Evolutionary conservation across 2,329 filamentous ascomycete genomes (phyloP).

Genomic region (Didymellaceae sp.): DNA sequence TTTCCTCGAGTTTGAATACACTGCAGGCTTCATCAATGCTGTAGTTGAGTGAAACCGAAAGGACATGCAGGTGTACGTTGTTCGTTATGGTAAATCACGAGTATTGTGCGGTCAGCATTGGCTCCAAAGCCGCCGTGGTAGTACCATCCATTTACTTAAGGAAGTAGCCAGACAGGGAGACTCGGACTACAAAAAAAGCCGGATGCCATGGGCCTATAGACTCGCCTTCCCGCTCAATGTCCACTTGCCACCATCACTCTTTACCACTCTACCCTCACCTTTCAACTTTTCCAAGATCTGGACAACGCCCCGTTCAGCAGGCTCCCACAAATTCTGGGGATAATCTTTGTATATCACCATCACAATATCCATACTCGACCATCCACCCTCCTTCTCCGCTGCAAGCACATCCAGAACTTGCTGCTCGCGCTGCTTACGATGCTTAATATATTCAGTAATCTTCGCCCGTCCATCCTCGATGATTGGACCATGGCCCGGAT

Average conservation of each 20-base stretch:
- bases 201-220: too few relatives aligned
- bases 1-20: too few relatives aligned
- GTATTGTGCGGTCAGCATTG: too few relatives aligned
- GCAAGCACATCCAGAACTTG: constrained; percentile 47
- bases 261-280: constrained; percentile 70
- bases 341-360: constrained; percentile 84
- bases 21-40: too few relatives aligned
- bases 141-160: too few relatives aligned
- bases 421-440: constrained; percentile 77
- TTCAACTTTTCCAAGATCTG: constrained; percentile 83
- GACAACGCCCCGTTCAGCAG: constrained; percentile 76
- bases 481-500: constrained; percentile 86
- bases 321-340: constrained; percentile 73
- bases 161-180: too few relatives aligned
- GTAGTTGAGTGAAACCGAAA: too few relatives aligned
- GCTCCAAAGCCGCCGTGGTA: too few relatives aligned
- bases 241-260: constrained; percentile 47
- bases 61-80: too few relatives aligned
- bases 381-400: constrained; percentile 51
- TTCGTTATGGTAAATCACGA: too few relatives aligned
- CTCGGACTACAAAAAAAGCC: too few relatives aligned
- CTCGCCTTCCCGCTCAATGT: constrained; percentile 41
- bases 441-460: constrained; percentile 82
- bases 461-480: constrained; percentile 74
- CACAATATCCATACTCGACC: constrained; percentile 83